Conservation (phyloP, 1,284 basidiomycete genomes). For the Ganoderma boninense region DNA sequence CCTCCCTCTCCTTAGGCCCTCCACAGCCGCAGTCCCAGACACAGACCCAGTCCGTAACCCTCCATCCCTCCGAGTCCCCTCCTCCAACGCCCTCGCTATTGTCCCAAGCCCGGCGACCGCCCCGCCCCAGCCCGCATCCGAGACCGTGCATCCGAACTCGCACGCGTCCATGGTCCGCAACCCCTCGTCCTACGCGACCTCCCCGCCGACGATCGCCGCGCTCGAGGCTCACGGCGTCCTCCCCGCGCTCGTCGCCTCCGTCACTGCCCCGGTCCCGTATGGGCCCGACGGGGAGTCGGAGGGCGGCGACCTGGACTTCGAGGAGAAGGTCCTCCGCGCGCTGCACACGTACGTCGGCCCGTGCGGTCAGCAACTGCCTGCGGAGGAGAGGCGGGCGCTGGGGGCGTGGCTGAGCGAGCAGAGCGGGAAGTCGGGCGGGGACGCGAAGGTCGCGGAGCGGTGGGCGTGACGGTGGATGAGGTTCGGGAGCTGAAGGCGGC, state of each 20-base stretch:
- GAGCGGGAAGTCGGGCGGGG: slow-evolving; percentile 32
- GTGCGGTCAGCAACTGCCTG: slow-evolving; percentile 52
- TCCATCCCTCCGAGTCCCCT: slow-evolving; percentile 25
- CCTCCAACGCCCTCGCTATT: slow-evolving; percentile 8
- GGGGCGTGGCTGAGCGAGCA: slow-evolving; percentile 42
- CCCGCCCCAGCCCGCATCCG: slow-evolving; percentile 38
- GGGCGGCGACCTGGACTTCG: slow-evolving; percentile 74
- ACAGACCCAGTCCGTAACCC: slow-evolving; percentile 22
- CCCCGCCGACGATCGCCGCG: slow-evolving; percentile 54
- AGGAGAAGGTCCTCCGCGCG: slow-evolving; percentile 79
- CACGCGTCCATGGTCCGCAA: slow-evolving; percentile 67
- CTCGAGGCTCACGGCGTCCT: slow-evolving; percentile 57
- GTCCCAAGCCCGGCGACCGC: slow-evolving; percentile 32
- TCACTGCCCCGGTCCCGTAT: slow-evolving; percentile 65
- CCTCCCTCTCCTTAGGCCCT: slow-evolving; percentile 1
- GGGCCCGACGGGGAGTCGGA: slow-evolving; percentile 77
- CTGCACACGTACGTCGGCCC: slow-evolving; percentile 62
- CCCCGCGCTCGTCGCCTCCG: slow-evolving; percentile 48
- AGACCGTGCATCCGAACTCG: slow-evolving; percentile 66
- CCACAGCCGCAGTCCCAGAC: slow-evolving; percentile 5
- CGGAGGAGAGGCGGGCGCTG: slow-evolving; percentile 52
- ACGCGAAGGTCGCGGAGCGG: slow-evolving; percentile 32
- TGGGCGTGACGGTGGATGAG: slow-evolving; percentile 39
- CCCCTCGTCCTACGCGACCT: slow-evolving; percentile 49
- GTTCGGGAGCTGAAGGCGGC: slow-evolving; percentile 32